Conservation (phyloP, 192 early-diverging fungal genomes). For the Coemansia sp. region DNA sequence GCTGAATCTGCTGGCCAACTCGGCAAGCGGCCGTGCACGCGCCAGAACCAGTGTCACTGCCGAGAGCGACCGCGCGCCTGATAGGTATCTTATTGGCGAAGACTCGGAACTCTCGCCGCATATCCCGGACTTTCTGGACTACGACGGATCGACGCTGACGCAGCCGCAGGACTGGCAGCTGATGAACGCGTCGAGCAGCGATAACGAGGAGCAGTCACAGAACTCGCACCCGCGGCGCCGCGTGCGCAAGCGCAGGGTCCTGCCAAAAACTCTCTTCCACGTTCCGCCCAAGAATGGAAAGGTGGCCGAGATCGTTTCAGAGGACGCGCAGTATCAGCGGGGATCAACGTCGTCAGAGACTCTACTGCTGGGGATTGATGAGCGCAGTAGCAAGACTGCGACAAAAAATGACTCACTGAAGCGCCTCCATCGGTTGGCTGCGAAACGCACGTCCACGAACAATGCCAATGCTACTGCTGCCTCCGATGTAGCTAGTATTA, state of each 20-base stretch:
- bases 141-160: conserved; percentile 54
- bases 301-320: conserved; percentile 8
- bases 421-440: conserved; percentile 1
- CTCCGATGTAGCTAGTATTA: not conserved
- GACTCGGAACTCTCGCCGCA: conserved; percentile 5
- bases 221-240: conserved; percentile 33
- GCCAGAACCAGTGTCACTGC: conserved; percentile 12
- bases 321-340: conserved; percentile 11
- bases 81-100: conserved; percentile 1
- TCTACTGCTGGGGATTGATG: conserved; percentile 7
- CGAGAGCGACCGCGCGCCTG: conserved; percentile 10
- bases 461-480: conserved; percentile 5
- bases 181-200: conserved; percentile 51
- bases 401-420: not conserved
- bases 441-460: not conserved
- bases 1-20: conserved; percentile 34
- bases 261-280: conserved; percentile 45
- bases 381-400: conserved; percentile 1
- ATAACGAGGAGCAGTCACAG: conserved; percentile 28
- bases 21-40: conserved; percentile 17
- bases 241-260: conserved; percentile 55
- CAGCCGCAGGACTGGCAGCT: conserved; percentile 53
- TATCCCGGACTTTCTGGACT: conserved; percentile 31
- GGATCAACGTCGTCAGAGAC: conserved; percentile 34
- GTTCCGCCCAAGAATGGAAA: conserved; percentile 14